Conservation (phyloP, 495 filamentous ascomycete genomes). For the Penicillium daleae region DNA sequence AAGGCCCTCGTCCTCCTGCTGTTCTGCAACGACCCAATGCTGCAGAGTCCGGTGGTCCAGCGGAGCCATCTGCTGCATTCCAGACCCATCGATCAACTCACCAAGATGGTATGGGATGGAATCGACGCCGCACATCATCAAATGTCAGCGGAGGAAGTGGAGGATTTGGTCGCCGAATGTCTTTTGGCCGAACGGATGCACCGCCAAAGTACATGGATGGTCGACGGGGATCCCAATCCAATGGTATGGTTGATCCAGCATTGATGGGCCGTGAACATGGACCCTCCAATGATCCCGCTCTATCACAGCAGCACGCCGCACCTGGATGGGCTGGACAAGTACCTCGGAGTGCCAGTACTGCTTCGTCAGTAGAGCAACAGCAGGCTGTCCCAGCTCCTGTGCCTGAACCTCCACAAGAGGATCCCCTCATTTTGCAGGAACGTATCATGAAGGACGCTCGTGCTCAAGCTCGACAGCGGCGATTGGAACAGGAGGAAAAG, state of each 20-base stretch:
- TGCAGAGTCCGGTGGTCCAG: slow-evolving; percentile 66
- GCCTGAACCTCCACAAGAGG: slow-evolving; percentile 50
- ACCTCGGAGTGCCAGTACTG: slow-evolving; percentile 49
- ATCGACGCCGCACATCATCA: slow-evolving; percentile 84
- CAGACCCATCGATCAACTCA: slow-evolving; percentile 74
- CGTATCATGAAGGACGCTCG: slow-evolving; percentile 83
- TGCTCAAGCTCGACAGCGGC: slow-evolving; percentile 75
- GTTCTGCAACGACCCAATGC: slow-evolving; percentile 73
- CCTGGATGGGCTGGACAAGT: slow-evolving; percentile 52
- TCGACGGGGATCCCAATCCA: slow-evolving; percentile 51
- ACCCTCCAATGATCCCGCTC: slow-evolving; percentile 31
- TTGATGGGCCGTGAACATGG: slow-evolving; percentile 31
- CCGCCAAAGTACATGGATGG: slow-evolving; percentile 49
- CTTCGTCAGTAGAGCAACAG: slow-evolving; percentile 45
- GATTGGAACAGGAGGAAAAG: slow-evolving; percentile 76
- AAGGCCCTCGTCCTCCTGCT: slow-evolving; percentile 70
- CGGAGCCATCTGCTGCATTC: slow-evolving; percentile 90
- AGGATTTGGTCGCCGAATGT: slow-evolving; percentile 61
- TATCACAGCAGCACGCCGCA: slow-evolving; percentile 30
- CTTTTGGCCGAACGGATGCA: slow-evolving; percentile 53
- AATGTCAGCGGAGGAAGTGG: slow-evolving; percentile 93
- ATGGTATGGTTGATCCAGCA: slow-evolving; percentile 42
- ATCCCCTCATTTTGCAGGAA: slow-evolving; percentile 71
- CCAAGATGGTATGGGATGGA: slow-evolving; percentile 69
- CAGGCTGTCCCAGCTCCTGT: slow-evolving; percentile 29